Evolutionary conservation across 768 basidiomycete species (phyloP).

Genomic region (Kwoniella dendrophila): DNA sequence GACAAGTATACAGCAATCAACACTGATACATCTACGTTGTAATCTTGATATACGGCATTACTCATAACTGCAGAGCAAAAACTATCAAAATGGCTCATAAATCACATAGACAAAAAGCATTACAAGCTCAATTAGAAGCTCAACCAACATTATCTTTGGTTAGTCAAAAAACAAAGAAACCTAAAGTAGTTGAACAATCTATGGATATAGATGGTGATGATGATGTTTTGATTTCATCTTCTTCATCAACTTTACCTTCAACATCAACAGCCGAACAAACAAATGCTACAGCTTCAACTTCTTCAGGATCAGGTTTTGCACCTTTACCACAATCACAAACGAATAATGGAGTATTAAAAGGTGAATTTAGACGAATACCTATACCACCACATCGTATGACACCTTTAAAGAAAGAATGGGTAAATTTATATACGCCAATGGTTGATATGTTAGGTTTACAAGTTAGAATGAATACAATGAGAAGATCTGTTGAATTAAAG

Average conservation of each 20-base stretch:
- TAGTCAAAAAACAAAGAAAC: conserved; percentile 31
- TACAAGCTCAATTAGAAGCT: conserved; percentile 52
- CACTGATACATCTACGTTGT: too few species aligned
- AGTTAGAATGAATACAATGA: conserved; percentile 93
- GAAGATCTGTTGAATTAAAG: conserved; percentile 86
- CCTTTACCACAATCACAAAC: conserved; percentile 66
- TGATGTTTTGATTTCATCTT: conserved; percentile 67
- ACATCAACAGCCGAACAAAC: conserved; percentile 11
- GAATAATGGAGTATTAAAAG: conserved; percentile 66
- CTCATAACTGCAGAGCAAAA: neutral
- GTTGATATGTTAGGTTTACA: conserved; percentile 93
- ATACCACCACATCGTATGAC: conserved; percentile 98
- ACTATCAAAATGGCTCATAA: conserved; percentile 48
- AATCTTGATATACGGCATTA: too few species aligned
- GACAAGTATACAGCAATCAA: too few species aligned
- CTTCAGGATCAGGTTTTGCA: conserved; percentile 69
- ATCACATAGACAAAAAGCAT: conserved; percentile 55
- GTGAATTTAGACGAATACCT: conserved; percentile 82
- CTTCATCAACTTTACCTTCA: conserved; percentile 57
- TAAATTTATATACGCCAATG: conserved; percentile 89
- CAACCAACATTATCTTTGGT: conserved; percentile 50
- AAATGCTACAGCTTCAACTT: conserved; percentile 31
- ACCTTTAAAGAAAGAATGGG: conserved; percentile 93
- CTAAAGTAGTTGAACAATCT: conserved; percentile 11
- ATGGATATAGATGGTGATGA: conserved; percentile 51